These are phyloP conservation scores for Waltergamsia citrina DNA, from an alignment of 2,329 filamentous ascomycete genomes.

Conservation along the genomic window DNA sequence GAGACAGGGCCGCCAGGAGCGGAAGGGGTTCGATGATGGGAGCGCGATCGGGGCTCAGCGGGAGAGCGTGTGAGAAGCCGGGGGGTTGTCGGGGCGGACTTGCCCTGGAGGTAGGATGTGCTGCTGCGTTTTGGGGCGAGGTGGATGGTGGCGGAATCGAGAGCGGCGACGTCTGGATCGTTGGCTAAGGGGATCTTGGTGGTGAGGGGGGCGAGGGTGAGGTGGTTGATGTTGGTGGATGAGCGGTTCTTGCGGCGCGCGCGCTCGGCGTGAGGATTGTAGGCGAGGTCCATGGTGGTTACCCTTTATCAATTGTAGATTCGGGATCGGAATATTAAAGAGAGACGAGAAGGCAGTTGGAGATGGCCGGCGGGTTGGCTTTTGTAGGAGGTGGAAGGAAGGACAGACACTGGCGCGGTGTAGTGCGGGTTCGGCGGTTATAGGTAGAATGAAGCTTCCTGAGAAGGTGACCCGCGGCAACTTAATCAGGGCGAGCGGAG, in stretches of 20 bases:
- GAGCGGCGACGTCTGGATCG: constrained; percentile 15
- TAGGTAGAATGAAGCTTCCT: no score
- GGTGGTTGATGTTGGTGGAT: constrained; percentile 47
- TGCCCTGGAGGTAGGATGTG: constrained; percentile 49
- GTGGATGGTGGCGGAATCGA: constrained; percentile 13
- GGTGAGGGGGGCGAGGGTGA: constrained; percentile 55
- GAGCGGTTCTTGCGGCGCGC: constrained; percentile 50
- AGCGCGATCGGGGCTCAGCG: constrained; percentile 36
- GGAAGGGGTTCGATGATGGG: constrained; percentile 30
- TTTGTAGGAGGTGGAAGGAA: no score
- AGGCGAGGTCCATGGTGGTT: constrained; percentile 47
- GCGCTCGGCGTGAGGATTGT: constrained; percentile 49
- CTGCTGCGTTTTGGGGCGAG: constrained; percentile 17
- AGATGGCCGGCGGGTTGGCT: no score
- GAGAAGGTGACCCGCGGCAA: no score
- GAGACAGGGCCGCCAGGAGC: constrained; percentile 27
- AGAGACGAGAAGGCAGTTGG: no score
- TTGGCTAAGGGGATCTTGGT: constrained; percentile 43
- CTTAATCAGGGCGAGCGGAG: no score
- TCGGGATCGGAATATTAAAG: no score
- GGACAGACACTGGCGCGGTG: no score
- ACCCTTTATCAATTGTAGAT: no score
- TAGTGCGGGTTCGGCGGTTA: no score
- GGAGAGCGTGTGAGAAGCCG: constrained; percentile 51
- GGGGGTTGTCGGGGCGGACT: constrained; percentile 55